phyloP scores from a whole-genome alignment of 2,329 filamentous ascomycete genomes.

The Epichloe gansuensis region DNA sequence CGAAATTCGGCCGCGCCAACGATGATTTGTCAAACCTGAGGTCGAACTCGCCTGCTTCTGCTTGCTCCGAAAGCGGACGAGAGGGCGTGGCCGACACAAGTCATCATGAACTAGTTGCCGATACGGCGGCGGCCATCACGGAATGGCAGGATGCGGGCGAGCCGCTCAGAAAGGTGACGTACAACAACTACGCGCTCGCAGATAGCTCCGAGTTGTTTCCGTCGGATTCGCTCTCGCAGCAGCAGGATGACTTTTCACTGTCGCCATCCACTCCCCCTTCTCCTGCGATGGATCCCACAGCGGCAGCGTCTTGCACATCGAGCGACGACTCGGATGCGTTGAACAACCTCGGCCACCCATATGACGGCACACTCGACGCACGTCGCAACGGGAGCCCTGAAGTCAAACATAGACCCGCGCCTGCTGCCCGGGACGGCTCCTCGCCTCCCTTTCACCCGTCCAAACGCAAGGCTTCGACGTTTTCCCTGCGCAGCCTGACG shows the following conservation, averaged over 20 bases:
- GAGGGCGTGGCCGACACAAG: slow-evolving; percentile 8
- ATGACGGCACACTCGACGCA: slow-evolving; percentile 13
- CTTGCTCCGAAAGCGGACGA: slow-evolving; percentile 5
- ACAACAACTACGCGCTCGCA: slow-evolving; percentile 15
- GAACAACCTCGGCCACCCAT: slow-evolving; percentile 10
- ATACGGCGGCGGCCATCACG: slow-evolving; percentile 14
- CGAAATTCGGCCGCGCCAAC: slow-evolving; percentile 17
- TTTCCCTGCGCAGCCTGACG: slow-evolving; percentile 18
- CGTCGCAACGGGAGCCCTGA: slow-evolving; percentile 9
- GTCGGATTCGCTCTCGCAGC: slow-evolving; percentile 11
- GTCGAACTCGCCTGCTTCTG: slow-evolving; percentile 15
- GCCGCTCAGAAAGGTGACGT: slow-evolving; percentile 9
- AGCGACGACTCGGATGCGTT: slow-evolving; percentile 2
- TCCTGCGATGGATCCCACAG: background rate
- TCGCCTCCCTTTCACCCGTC: background rate
- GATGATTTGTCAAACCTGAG: slow-evolving; percentile 18
- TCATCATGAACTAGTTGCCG: slow-evolving; percentile 11
- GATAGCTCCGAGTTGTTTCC: slow-evolving; percentile 16
- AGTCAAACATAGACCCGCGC: background rate
- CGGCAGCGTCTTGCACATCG: background rate
- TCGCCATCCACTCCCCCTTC: background rate
- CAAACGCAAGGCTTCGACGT: slow-evolving; percentile 21
- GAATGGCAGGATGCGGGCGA: slow-evolving; percentile 15
- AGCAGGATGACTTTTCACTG: slow-evolving; percentile 1
- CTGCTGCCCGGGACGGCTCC: slow-evolving; percentile 5